Conservation (phyloP, 2,329 filamentous ascomycete genomes). For the Ceratocystis cacaofunesta region DNA sequence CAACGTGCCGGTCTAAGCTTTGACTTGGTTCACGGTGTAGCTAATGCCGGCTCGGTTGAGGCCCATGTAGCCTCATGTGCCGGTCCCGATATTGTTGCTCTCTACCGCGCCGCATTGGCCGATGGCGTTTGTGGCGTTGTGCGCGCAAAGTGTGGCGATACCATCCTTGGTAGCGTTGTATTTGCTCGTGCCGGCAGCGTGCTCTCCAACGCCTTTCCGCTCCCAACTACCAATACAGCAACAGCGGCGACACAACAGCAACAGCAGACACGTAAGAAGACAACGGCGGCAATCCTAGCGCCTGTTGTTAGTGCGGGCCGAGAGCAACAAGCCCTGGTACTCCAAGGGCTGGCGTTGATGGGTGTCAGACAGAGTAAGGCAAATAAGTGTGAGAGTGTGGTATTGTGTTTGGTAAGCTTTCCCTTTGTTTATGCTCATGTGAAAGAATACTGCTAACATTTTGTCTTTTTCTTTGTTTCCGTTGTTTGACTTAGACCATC, state of each 20-base stretch:
- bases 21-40: constrained; percentile 67
- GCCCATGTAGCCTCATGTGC: constrained; percentile 50
- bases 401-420: constrained; percentile 63
- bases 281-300: constrained; percentile 62
- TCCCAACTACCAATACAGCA: constrained; percentile 17
- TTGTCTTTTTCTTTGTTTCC: not conserved
- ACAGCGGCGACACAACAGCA: not conserved
- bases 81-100: constrained; percentile 62
- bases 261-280: no score
- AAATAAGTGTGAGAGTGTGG: constrained; percentile 55
- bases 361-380: constrained; percentile 70
- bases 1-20: constrained; percentile 62
- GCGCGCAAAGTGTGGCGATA: constrained; percentile 54
- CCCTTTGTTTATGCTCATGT: not conserved
- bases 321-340: constrained; percentile 51
- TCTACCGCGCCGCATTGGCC: constrained; percentile 61
- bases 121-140: constrained; percentile 65
- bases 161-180: constrained; percentile 28
- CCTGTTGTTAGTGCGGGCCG: constrained; percentile 54
- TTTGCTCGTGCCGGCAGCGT: constrained; percentile 18
- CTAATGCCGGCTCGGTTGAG: constrained; percentile 59
- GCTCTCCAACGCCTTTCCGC: constrained; percentile 1
- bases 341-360: constrained; percentile 65
- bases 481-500: not conserved
- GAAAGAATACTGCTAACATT: not conserved